phyloP scores from a whole-genome alignment of 2,329 filamentous ascomycete species.

The Fusarium bactridioides region DNA sequence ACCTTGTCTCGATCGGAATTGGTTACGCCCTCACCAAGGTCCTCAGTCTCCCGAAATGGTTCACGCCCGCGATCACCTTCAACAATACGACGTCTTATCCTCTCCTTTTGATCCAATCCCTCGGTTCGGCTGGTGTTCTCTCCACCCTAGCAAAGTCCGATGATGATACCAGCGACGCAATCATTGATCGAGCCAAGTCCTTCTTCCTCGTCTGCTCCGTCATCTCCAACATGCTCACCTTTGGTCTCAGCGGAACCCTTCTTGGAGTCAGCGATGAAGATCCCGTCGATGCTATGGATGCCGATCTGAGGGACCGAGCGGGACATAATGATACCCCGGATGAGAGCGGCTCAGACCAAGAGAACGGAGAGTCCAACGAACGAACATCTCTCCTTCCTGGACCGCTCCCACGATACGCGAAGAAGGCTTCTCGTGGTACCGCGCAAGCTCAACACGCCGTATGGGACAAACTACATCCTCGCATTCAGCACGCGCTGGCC shows the following conservation, averaged over 20 bases:
- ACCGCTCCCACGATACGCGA: constrained; percentile 16
- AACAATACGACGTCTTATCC: constrained; percentile 29
- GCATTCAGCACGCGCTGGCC: constrained; percentile 7
- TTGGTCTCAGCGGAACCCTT: constrained; percentile 20
- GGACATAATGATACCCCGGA: background rate
- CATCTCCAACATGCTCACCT: constrained; percentile 28
- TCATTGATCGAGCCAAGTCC: constrained; percentile 22
- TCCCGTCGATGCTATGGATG: constrained; percentile 22
- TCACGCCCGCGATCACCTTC: constrained; percentile 24
- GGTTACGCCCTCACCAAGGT: constrained; percentile 19
- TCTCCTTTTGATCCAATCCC: constrained; percentile 23
- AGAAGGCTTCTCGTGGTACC: background rate
- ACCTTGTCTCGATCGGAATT: constrained; percentile 10
- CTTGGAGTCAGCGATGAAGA: constrained; percentile 22
- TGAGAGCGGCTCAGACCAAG: background rate
- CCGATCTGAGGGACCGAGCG: constrained; percentile 10
- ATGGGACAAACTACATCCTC: constrained; percentile 14
- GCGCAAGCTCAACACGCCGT: constrained; percentile 15
- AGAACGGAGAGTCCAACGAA: constrained; percentile 1
- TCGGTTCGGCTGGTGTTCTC: constrained; percentile 25
- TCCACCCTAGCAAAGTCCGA: constrained; percentile 18
- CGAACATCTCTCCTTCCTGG: constrained; percentile 21
- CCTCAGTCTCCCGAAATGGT: constrained; percentile 23
- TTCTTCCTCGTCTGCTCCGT: constrained; percentile 31
- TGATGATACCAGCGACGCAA: constrained; percentile 10